Evolutionary conservation across 768 basidiomycete species (phyloP), one percentile per base, ranked within the genome.

Genomic region (Russula ochroleuca): DNA sequence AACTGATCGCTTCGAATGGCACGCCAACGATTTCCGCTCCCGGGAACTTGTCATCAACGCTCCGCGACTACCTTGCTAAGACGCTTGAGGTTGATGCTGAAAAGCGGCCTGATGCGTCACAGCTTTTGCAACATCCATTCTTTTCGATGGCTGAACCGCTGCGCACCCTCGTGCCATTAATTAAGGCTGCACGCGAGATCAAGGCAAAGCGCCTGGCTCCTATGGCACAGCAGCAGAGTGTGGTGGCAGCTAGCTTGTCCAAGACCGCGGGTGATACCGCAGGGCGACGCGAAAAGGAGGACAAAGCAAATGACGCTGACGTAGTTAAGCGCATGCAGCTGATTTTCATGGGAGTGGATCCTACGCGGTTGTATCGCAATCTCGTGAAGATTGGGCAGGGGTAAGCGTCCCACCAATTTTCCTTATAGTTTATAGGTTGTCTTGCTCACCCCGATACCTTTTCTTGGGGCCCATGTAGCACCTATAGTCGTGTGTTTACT

Each of bases 371-470:
- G 40, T 98, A 98, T 72, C 82, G 94, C 62, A 94, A 84, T 71
- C 80, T 98, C 48, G 86, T 92, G 75, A 98, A 98, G 83, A 96
- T 98, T 72, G 96, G 95, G 45, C 96, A 98, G 75, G 97, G 96
- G 94, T 96, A 69, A 72, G 89, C 77, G 0, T 19, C 5, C 35
- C 41, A 21, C n/a, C n/a, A n/a, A n/a, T n/a, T n/a, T n/a, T n/a
- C 28, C 13, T 28, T 41, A 31, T 25, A 2, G 17, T 37, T 15
- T 56, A 19, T 41, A 15, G 21, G 10, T 21, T 70, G 35, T 47
- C 3, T 21, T 47, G n/a, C 45, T 47, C 21, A 47, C 5, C 5
- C 21, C 11, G 45, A 21, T 47, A 9, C 45, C n/a, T 23, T 19
- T 47, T 2, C 45, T n/a, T 47, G 41, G 40, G 40, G 41, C 1